Evolutionary conservation across 2,329 filamentous ascomycete species (phyloP).

Genomic region (Diaporthe humulicola): DNA sequence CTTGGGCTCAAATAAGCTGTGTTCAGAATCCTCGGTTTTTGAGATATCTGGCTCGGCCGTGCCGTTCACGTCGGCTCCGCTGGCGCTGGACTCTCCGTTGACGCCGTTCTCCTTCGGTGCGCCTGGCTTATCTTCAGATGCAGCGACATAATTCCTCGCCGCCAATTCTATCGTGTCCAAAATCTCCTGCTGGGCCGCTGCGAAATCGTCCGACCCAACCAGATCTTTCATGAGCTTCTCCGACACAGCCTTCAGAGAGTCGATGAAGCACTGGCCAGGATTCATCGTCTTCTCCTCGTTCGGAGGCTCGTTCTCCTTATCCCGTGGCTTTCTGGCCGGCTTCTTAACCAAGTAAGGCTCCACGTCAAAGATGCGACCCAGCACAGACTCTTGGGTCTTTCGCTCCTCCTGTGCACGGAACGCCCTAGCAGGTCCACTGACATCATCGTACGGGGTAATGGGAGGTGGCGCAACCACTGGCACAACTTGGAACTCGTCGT

Average conservation of each 20-base stretch:
- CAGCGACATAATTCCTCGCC: conserved; percentile 63
- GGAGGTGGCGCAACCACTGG: conserved; percentile 46
- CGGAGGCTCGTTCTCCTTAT: conserved; percentile 42
- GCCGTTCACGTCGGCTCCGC: conserved; percentile 23
- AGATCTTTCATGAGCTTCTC: conserved; percentile 57
- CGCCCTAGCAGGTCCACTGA: conserved; percentile 58
- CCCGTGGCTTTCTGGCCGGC: conserved; percentile 46
- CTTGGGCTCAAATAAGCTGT: conserved; percentile 44
- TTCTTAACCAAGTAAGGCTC: conserved; percentile 57
- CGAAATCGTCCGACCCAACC: conserved; percentile 51
- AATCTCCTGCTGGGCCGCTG: conserved; percentile 58
- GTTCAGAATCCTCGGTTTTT: conserved; percentile 11
- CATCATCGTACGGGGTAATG: conserved; percentile 50
- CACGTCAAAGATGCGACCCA: conserved; percentile 67
- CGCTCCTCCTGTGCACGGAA: conserved; percentile 66
- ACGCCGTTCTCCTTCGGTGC: conserved; percentile 36
- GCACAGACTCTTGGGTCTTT: conserved; percentile 65
- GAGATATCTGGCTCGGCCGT: conserved; percentile 9
- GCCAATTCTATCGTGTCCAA: conserved; percentile 65
- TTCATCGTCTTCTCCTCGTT: conserved; percentile 42
- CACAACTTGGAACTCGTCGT: conserved; percentile 67
- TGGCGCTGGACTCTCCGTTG: conserved; percentile 35
- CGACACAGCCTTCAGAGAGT: conserved; percentile 56
- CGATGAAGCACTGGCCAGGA: conserved; percentile 51
- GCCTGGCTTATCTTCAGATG: conserved; percentile 47